Percentiles rank a stretch among this genome's conserved stretches.
phyloP scores from a whole-genome alignment of 176 grass and related monocot species.

The Areca catechu region DNA sequence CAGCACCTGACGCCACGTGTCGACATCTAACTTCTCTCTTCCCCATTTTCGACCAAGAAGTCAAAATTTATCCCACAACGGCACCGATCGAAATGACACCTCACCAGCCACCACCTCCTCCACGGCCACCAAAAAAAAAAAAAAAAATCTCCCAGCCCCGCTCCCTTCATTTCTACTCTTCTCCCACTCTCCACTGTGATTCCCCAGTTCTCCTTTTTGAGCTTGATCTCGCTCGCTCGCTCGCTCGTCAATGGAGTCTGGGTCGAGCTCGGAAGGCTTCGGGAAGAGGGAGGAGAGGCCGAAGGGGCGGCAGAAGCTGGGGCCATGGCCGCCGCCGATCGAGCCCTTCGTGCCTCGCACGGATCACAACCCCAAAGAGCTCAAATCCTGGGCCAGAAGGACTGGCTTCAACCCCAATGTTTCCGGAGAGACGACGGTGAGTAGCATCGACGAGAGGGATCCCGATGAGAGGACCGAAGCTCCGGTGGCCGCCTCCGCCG shows the following conservation, averaged over 20 bases:
- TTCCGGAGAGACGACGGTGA: conserved; percentile 50
- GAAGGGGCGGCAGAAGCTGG: conserved; percentile 5
- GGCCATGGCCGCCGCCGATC: conserved; percentile 34
- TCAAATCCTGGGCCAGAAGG: conserved; percentile 82
- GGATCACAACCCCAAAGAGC: conserved; percentile 78
- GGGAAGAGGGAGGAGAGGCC: not conserved
- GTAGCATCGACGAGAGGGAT: not conserved
- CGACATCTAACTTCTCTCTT: no score
- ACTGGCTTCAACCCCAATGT: conserved; percentile 63
- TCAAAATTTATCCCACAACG: no score
- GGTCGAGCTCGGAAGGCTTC: conserved; percentile 21
- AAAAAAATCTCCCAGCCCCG: not conserved
- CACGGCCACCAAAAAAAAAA: no score
- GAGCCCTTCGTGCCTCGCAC: conserved; percentile 56
- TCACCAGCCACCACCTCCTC: no score
- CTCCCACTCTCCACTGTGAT: not conserved
- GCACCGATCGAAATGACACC: no score
- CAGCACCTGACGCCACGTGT: no score
- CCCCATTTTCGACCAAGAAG: no score
- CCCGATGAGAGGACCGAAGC: conserved; percentile 3
- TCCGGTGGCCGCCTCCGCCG: conserved; percentile 12
- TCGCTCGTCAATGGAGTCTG: conserved; percentile 14
- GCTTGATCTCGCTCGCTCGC: conserved; percentile 1
- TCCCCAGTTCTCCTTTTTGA: not conserved
- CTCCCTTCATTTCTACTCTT: not conserved